phyloP scores from a whole-genome alignment of 106 monocot species.

The Dendrobium chrysotoxum region DNA sequence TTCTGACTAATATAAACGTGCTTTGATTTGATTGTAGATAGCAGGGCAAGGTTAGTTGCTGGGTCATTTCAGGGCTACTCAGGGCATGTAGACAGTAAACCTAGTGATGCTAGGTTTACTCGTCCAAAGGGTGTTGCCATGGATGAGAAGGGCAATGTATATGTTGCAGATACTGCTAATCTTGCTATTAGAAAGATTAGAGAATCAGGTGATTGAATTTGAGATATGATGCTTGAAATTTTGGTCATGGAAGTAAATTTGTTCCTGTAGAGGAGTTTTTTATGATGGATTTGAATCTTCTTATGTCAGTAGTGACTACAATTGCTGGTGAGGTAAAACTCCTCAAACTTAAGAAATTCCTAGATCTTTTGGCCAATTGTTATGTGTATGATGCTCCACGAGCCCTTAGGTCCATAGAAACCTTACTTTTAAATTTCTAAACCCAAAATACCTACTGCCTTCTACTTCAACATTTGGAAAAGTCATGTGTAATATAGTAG shows the following conservation, averaged over 20 bases:
- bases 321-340: no score
- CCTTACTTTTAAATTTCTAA: no score
- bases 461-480: no score
- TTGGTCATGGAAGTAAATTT: neutral
- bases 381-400: no score
- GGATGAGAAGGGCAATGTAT: constrained; percentile 93
- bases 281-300: neutral
- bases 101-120: constrained; percentile 84
- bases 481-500: no score
- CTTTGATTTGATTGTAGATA: constrained; percentile 44
- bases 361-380: no score
- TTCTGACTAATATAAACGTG: neutral
- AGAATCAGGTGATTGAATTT: constrained; percentile 53
- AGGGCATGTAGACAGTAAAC: constrained; percentile 94
- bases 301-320: constrained; percentile 77
- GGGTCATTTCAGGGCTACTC: constrained; percentile 96
- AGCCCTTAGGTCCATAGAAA: no score
- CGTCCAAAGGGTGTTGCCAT: constrained; percentile 86
- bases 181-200: constrained; percentile 93
- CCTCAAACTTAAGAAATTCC: no score
- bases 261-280: neutral
- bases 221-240: neutral
- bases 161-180: constrained; percentile 88
- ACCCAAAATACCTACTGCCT: no score
- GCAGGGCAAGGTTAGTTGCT: constrained; percentile 90